These are phyloP conservation scores for Sporothrix schenckii DNA, from an alignment of 2,329 filamentous ascomycete genomes.

Conservation along the genomic window DNA sequence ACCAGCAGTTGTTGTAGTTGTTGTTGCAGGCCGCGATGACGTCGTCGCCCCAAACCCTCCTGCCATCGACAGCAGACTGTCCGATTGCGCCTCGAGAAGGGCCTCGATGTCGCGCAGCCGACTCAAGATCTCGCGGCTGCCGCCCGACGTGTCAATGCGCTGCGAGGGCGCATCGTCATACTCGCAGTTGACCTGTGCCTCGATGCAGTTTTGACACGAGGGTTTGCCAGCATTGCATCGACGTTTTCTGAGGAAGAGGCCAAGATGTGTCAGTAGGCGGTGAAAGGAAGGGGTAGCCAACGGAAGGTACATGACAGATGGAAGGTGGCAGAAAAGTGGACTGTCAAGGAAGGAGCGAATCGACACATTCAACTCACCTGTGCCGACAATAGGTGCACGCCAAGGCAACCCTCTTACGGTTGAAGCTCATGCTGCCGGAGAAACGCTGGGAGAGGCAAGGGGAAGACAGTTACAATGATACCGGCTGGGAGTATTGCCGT, in stretches of 20 bases:
- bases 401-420: conserved; percentile 40
- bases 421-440: conserved; percentile 39
- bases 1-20: no score
- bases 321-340: neutral
- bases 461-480: neutral
- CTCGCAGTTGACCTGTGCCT: conserved; percentile 39
- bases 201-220: conserved; percentile 38
- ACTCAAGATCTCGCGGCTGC: conserved; percentile 40
- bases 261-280: neutral
- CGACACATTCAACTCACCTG: conserved; percentile 34
- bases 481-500: neutral
- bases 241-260: conserved; percentile 37
- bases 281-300: neutral
- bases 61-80: conserved; percentile 35
- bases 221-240: conserved; percentile 41
- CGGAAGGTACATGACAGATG: neutral
- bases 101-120: conserved; percentile 40
- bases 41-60: neutral
- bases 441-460: neutral
- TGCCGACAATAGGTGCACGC: conserved; percentile 41
- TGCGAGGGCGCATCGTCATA: conserved; percentile 40
- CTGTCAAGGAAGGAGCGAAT: neutral
- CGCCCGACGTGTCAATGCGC: conserved; percentile 40
- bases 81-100: conserved; percentile 37
- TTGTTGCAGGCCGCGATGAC: no score